Evolutionary conservation across 352 stramenopile species (phyloP).

Genomic region (Pseudoperonospora humuli): DNA sequence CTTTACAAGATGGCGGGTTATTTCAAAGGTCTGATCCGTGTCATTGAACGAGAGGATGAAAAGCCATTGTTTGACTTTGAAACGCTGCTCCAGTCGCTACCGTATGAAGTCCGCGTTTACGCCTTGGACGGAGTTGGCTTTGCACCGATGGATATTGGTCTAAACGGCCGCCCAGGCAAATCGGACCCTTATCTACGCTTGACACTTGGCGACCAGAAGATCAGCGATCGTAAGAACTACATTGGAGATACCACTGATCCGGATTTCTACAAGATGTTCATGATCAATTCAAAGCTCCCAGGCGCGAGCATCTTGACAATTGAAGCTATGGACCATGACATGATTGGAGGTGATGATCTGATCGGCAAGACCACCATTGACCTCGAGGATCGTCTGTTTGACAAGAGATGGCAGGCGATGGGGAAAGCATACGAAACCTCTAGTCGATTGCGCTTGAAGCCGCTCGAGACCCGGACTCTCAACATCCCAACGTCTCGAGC

Average conservation of each 20-base stretch:
- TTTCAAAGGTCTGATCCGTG: conserved; percentile 89
- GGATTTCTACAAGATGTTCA: conserved; percentile 89
- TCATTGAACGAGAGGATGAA: conserved; percentile 79
- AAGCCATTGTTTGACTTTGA: conserved; percentile 69
- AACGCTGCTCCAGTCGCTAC: conserved; percentile 51
- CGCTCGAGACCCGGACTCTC: conserved; percentile 74
- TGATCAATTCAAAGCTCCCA: conserved; percentile 79
- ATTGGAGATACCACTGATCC: conserved; percentile 81
- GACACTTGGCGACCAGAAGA: conserved; percentile 76
- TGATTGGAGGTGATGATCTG: conserved; percentile 86
- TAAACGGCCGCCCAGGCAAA: conserved; percentile 76
- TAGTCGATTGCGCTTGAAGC: conserved; percentile 60
- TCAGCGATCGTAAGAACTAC: conserved; percentile 88
- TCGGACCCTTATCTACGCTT: conserved; percentile 86
- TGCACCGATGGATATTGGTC: conserved; percentile 77
- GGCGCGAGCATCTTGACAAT: conserved; percentile 84
- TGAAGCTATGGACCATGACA: conserved; percentile 86
- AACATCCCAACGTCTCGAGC: conserved; percentile 78
- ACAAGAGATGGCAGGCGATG: conserved; percentile 81
- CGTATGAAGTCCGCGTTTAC: conserved; percentile 85
- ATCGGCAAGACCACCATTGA: conserved; percentile 91
- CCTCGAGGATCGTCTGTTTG: conserved; percentile 90
- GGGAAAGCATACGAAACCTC: conserved; percentile 79
- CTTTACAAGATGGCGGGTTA: conserved; percentile 77
- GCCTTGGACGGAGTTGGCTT: conserved; percentile 82